Percentiles rank a stretch among this genome's conserved stretches.
Conservation (phyloP, 2,329 filamentous ascomycete genomes). For the Neurospora crassa region DNA sequence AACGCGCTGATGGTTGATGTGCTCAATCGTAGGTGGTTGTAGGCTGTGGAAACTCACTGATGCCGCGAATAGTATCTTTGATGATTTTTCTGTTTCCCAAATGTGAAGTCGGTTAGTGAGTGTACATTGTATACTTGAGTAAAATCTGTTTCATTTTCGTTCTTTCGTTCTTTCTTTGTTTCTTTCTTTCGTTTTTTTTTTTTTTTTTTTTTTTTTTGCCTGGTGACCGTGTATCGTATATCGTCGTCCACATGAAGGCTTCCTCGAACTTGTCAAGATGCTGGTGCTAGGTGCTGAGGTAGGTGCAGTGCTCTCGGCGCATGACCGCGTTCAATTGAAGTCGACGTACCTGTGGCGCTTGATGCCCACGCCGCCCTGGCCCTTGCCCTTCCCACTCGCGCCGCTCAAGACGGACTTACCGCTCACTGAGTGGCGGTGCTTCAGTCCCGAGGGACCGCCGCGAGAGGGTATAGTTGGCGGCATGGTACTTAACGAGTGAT, state of each 20-base stretch:
- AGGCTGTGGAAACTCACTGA: slow-evolving; percentile 33
- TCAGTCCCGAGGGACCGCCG: slow-evolving; percentile 21
- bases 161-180: no score
- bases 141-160: background rate
- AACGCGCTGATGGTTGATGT: background rate
- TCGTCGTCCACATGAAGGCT: background rate
- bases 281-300: background rate
- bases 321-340: background rate
- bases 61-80: slow-evolving; percentile 37
- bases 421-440: slow-evolving; percentile 12
- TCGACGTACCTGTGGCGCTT: slow-evolving; percentile 21
- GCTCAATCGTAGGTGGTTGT: background rate
- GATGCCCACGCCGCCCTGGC: slow-evolving; percentile 5
- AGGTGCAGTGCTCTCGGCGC: background rate
- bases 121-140: background rate
- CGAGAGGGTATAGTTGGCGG: slow-evolving; percentile 19
- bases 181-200: no score
- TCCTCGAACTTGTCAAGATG: background rate
- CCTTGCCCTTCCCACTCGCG: slow-evolving; percentile 14
- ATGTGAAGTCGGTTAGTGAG: background rate
- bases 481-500: slow-evolving; percentile 17
- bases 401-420: slow-evolving; percentile 14
- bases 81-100: slow-evolving; percentile 33
- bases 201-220: no score
- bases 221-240: background rate